These are phyloP conservation scores for Dioszegia hungarica DNA, from an alignment of 768 basidiomycete genomes.

Conservation along the genomic window DNA sequence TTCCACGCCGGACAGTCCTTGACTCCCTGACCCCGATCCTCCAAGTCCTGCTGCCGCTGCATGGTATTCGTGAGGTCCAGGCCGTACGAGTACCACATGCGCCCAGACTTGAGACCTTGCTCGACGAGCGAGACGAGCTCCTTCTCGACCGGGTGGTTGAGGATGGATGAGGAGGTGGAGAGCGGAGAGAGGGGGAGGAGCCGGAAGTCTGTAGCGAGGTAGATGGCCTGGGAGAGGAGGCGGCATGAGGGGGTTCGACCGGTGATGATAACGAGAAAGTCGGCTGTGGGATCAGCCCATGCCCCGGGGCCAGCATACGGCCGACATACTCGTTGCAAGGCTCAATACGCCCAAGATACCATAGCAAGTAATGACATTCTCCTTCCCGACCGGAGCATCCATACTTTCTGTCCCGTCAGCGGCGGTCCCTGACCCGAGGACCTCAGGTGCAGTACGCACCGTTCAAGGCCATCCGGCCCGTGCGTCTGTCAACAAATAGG, in stretches of 20 bases:
- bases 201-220: slow-evolving; percentile 82
- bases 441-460: slow-evolving; percentile 35
- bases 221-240: slow-evolving; percentile 79
- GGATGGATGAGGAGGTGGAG: slow-evolving; percentile 59
- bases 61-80: slow-evolving; percentile 84
- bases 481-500: slow-evolving; percentile 48
- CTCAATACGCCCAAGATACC: slow-evolving; percentile 55
- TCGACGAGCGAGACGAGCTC: slow-evolving; percentile 81
- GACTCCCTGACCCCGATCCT: slow-evolving; percentile 53
- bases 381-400: slow-evolving; percentile 39
- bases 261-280: slow-evolving; percentile 86
- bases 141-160: slow-evolving; percentile 78
- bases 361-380: slow-evolving; percentile 51
- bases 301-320: background rate
- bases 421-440: background rate
- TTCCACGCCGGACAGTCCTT: slow-evolving; percentile 36
- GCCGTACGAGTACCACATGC: slow-evolving; percentile 82
- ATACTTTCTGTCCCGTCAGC: slow-evolving; percentile 10
- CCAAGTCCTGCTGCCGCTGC: slow-evolving; percentile 70
- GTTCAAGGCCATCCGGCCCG: slow-evolving; percentile 48
- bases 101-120: slow-evolving; percentile 72
- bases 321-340: slow-evolving; percentile 49
- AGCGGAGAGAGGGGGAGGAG: slow-evolving; percentile 78
- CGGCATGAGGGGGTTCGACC: slow-evolving; percentile 71
- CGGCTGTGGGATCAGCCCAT: slow-evolving; percentile 59